phyloP scores from a whole-genome alignment of 192 early-diverging fungal species.

The Rhizophagus clarus region DNA sequence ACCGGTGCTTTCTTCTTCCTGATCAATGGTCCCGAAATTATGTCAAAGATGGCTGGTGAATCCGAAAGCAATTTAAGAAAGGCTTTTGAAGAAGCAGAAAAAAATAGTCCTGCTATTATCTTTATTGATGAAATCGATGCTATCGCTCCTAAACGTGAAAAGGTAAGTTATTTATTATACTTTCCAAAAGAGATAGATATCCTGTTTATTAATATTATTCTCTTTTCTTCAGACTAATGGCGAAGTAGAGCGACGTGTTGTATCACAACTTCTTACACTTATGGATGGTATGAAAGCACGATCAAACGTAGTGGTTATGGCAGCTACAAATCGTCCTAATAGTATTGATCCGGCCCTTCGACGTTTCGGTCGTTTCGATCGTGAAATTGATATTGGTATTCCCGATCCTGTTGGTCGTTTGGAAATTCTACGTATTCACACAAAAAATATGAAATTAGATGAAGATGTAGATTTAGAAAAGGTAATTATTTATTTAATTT shows the following conservation, averaged over 20 bases:
- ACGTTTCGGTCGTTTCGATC: conserved; percentile 98
- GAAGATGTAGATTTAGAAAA: conserved; percentile 98
- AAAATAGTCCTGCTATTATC: conserved; percentile 96
- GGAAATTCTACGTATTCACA: conserved; percentile 99
- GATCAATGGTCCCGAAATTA: conserved; percentile 99
- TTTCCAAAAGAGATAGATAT: not conserved
- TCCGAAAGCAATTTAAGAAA: conserved; percentile 97
- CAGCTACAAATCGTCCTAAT: conserved; percentile 99
- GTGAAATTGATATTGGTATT: conserved; percentile 99
- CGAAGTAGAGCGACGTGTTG: conserved; percentile 98
- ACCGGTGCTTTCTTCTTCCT: conserved; percentile 99
- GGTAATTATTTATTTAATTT: conserved; percentile 2
- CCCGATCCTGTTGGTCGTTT: conserved; percentile 97
- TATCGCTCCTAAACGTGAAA: conserved; percentile 99
- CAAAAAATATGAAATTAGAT: conserved; percentile 98
- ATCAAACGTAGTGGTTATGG: conserved; percentile 98
- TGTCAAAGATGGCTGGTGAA: conserved; percentile 99
- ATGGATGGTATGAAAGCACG: conserved; percentile 99
- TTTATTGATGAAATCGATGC: conserved; percentile 99
- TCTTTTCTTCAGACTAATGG: conserved; percentile 72
- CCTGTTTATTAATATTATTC: conserved; percentile 3
- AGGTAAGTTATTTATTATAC: conserved; percentile 41
- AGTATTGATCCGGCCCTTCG: conserved; percentile 97
- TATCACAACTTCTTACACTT: conserved; percentile 96
- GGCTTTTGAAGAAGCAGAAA: conserved; percentile 98